Evolutionary conservation across 371 early-diverging fungal genomes (phyloP).

Genomic region (Dichotomocladium elegans): DNA sequence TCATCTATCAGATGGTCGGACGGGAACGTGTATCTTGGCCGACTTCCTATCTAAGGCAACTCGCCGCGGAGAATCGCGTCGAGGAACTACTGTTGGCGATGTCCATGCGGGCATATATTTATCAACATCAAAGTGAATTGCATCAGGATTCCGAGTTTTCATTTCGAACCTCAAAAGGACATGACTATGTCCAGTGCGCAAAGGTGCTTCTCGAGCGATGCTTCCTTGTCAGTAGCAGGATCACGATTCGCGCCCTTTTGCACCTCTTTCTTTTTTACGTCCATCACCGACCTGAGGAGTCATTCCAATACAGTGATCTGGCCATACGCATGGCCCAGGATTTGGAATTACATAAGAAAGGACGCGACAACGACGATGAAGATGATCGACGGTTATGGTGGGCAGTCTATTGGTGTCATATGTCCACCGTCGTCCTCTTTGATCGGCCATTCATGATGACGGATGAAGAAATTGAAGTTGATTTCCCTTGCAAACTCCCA

Average conservation of each 20-base stretch:
- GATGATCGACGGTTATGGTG: slow-evolving; percentile 22
- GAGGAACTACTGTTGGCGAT: slow-evolving; percentile 10
- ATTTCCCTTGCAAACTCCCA: slow-evolving; percentile 2
- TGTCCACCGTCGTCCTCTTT: slow-evolving; percentile 8
- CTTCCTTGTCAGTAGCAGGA: slow-evolving; percentile 11
- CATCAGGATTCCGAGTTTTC: slow-evolving; percentile 11
- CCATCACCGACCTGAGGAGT: slow-evolving; percentile 1
- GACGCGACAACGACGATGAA: not conserved
- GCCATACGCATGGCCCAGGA: slow-evolving; percentile 22
- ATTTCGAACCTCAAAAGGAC: slow-evolving; percentile 7
- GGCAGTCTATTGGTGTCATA: slow-evolving; percentile 21
- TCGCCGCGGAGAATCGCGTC: not conserved
- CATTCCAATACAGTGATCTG: slow-evolving; percentile 9
- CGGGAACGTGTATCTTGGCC: not conserved
- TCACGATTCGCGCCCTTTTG: slow-evolving; percentile 18
- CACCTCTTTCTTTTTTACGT: slow-evolving; percentile 11
- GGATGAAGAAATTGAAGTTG: not conserved
- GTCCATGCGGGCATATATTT: slow-evolving; percentile 17
- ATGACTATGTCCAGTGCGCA: slow-evolving; percentile 15
- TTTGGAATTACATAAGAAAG: slow-evolving; percentile 4
- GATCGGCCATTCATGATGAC: slow-evolving; percentile 7
- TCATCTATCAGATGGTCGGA: slow-evolving; percentile 18
- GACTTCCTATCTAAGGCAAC: not conserved
- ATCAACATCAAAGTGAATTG: slow-evolving; percentile 11
- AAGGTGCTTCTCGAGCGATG: slow-evolving; percentile 12